Conservation (phyloP, 305 asterid genomes). For the Lippia alba region DNA sequence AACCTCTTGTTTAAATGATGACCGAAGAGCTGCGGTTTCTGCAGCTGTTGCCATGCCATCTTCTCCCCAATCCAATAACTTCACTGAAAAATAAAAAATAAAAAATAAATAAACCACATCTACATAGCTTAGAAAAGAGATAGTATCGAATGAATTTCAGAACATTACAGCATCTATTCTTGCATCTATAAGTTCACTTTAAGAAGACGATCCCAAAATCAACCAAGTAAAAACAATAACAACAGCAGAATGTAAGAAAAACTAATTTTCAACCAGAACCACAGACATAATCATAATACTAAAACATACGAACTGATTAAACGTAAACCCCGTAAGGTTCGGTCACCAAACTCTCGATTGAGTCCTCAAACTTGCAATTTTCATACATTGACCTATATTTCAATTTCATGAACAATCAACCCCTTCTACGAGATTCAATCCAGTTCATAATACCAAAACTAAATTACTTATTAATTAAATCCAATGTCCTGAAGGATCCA, state of each 20-base stretch:
- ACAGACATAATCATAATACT: neutral
- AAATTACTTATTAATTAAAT: too few species aligned
- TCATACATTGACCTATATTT: neutral
- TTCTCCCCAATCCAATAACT: conserved; percentile 60
- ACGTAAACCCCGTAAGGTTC: neutral
- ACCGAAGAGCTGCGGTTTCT: conserved; percentile 49
- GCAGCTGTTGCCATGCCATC: conserved; percentile 48
- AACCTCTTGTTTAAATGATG: conserved; percentile 61
- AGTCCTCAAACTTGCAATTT: neutral
- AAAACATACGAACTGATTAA: conserved; percentile 1
- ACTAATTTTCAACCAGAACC: neutral
- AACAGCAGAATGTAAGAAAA: neutral
- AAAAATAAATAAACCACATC: neutral
- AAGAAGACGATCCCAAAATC: neutral
- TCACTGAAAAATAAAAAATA: conserved; percentile 41
- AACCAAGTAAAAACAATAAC: neutral
- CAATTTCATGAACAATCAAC: neutral
- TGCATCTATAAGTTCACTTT: neutral
- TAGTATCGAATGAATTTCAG: neutral
- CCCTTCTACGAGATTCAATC: neutral
- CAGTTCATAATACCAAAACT: neutral
- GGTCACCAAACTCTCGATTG: neutral
- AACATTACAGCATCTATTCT: neutral
- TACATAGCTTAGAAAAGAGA: neutral
- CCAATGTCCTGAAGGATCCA: neutral